Evolutionary conservation across 2,329 filamentous ascomycete species (phyloP).

Genomic region (Phialophora macrospora): DNA sequence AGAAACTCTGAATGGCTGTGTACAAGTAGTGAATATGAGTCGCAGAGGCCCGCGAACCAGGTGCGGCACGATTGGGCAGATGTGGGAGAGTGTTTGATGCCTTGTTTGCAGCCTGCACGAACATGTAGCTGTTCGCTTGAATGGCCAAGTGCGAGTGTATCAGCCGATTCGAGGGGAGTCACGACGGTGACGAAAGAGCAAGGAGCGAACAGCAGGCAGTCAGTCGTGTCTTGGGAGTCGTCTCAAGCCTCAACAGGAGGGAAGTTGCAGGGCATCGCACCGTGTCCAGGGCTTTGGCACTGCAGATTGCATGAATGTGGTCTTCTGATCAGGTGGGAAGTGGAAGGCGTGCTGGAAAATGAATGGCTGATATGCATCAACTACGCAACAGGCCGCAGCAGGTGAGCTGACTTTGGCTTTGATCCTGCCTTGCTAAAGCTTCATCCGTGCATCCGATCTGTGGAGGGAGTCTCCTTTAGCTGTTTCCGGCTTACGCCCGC

Average conservation of each 20-base stretch:
- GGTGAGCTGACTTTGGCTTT: slow-evolving; percentile 12
- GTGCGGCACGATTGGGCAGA: slow-evolving; percentile 2
- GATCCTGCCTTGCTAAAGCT: background rate
- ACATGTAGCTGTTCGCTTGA: slow-evolving; percentile 6
- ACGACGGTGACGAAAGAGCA: background rate
- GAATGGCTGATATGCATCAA: slow-evolving; percentile 11
- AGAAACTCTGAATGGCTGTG: slow-evolving; percentile 22
- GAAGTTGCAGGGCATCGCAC: background rate
- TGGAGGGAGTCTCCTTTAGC: slow-evolving; percentile 11
- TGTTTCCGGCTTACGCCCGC: slow-evolving; percentile 9
- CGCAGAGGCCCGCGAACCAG: slow-evolving; percentile 4
- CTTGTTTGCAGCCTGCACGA: slow-evolving; percentile 13
- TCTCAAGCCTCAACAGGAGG: slow-evolving; percentile 4
- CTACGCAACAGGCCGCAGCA: slow-evolving; percentile 5
- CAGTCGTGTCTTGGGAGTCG: slow-evolving; percentile 7
- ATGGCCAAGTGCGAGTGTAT: slow-evolving; percentile 12
- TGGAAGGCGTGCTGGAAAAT: slow-evolving; percentile 3
- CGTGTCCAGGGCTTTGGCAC: slow-evolving; percentile 3
- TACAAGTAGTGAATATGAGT: slow-evolving; percentile 9
- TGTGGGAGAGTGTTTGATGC: slow-evolving; percentile 12
- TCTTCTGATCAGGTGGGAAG: slow-evolving; percentile 18
- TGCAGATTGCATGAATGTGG: slow-evolving; percentile 13
- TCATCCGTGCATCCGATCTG: slow-evolving; percentile 24
- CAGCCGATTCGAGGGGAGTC: slow-evolving; percentile 13
- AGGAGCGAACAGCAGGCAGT: background rate